These are phyloP conservation scores for Termitomyces sp. DNA, from an alignment of 768 basidiomycete genomes.

Conservation along the genomic window DNA sequence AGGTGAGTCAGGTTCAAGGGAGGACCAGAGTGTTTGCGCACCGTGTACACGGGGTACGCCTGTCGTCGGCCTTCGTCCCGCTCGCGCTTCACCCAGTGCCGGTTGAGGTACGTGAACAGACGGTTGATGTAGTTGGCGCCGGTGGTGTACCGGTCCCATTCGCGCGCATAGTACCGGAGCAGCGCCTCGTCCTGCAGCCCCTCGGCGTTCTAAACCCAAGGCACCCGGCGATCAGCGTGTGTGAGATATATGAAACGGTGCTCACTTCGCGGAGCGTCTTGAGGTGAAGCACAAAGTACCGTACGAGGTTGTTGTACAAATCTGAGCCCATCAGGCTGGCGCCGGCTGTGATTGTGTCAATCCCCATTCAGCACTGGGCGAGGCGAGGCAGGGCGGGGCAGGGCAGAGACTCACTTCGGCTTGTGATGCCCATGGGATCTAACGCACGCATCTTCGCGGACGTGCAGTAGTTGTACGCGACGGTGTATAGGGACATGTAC, in stretches of 20 bases:
- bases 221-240: conserved; percentile 5
- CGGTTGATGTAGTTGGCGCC: conserved; percentile 98
- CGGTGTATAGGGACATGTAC: conserved; percentile 89
- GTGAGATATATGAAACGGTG: background rate
- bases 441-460: conserved; percentile 70
- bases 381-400: conserved; percentile 14
- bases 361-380: conserved; percentile 11
- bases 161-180: conserved; percentile 82
- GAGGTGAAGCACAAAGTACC: conserved; percentile 85
- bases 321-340: conserved; percentile 97
- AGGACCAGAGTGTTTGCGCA: conserved; percentile 29
- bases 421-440: conserved; percentile 49
- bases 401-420: conserved; percentile 52
- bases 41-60: conserved; percentile 95
- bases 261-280: conserved; percentile 50
- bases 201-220: conserved; percentile 59
- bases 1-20: background rate
- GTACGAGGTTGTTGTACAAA: conserved; percentile 91
- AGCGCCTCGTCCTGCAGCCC: conserved; percentile 81
- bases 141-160: conserved; percentile 96
- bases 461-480: conserved; percentile 98
- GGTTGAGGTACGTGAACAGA: conserved; percentile 95
- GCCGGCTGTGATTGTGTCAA: conserved; percentile 47
- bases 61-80: conserved; percentile 94
- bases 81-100: conserved; percentile 98